These are phyloP conservation scores for Fusarium sp. DNA, from an alignment of 2,329 filamentous ascomycete species.

Conservation along the genomic window DNA sequence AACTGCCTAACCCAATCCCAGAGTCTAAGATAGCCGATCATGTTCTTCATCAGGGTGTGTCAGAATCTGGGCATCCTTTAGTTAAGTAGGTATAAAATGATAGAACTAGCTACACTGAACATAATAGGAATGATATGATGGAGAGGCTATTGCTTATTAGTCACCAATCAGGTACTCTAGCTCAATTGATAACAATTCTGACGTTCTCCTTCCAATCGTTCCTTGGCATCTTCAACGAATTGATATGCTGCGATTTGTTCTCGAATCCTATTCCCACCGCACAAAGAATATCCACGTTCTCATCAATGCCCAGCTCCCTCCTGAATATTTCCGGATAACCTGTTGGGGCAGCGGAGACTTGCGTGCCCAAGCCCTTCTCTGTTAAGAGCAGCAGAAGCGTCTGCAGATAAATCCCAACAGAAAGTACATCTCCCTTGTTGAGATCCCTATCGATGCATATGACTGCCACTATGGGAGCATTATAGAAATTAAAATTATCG, in stretches of 20 bases:
- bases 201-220: not conserved
- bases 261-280: conserved; percentile 20
- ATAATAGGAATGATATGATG: no score
- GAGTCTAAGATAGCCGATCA: not conserved
- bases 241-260: conserved; percentile 17
- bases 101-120: no score
- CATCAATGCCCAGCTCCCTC: conserved; percentile 11
- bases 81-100: no score
- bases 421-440: no score
- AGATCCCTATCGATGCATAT: no score
- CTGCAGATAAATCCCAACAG: no score
- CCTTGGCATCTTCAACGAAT: conserved; percentile 27
- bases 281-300: conserved; percentile 16
- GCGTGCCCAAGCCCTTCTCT: no score
- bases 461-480: no score
- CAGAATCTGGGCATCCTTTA: not conserved
- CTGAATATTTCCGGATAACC: conserved; percentile 19
- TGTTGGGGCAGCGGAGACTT: no score
- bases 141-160: no score
- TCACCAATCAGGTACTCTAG: not conserved
- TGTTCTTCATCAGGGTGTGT: not conserved
- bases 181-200: conserved; percentile 1
- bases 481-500: conserved; percentile 24
- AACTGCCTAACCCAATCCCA: not conserved
- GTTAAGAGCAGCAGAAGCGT: no score